Evolutionary conservation across 2,329 filamentous ascomycete species (phyloP), one percentile per base, ranked within the genome.

Genomic region (Nannizzia gypsea): DNA sequence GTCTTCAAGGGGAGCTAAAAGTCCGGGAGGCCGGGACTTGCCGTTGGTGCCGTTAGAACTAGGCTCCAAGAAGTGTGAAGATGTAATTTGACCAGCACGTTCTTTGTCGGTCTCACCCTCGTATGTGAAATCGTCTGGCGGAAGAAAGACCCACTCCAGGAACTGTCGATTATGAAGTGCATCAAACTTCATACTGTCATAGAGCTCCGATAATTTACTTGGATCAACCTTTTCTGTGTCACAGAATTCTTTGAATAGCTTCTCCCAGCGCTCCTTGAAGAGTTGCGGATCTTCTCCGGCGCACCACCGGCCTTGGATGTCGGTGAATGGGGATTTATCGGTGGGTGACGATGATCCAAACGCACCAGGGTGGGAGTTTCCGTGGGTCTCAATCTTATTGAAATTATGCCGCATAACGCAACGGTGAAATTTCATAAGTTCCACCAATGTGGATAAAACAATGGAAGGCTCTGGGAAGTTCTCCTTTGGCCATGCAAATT

Each of bases 111-210:
- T 72, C 64, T 88, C 85, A 58, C 92, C 88, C 59, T 88, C 87
- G 9, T 92, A 77, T 22, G 64, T 54, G 74, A 95, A 89, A 61
- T 80, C 81, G 67, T 84, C 85, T 36, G 89, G 86, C 1, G 93
- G 93, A 15, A 90, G 95, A 67, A 99, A 99, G 0, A 96, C 87
- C 89, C 93, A 97, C 72, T 99, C 93, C 3, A 99, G 78, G 68
- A 99, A 99, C 63, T 90, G 89, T 1, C 93, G 85, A 70, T 99
- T 99, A 74, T 99, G 95, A 13, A 99, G 80, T 0, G 93, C 93
- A 72, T 99, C 93, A 65, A 97, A 99, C 73, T 99, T 99, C 93
- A 99, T 97, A 20, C 92, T 97, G 72, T 99, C 93, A 72, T 99
- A 99, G 2, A 99, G 81, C 76, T 99, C 93, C 3, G 90, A 96